Base-by-base conservation (phyloP, 2,329 filamentous ascomycete genomes). In the Fonsecaea nubica region DNA sequence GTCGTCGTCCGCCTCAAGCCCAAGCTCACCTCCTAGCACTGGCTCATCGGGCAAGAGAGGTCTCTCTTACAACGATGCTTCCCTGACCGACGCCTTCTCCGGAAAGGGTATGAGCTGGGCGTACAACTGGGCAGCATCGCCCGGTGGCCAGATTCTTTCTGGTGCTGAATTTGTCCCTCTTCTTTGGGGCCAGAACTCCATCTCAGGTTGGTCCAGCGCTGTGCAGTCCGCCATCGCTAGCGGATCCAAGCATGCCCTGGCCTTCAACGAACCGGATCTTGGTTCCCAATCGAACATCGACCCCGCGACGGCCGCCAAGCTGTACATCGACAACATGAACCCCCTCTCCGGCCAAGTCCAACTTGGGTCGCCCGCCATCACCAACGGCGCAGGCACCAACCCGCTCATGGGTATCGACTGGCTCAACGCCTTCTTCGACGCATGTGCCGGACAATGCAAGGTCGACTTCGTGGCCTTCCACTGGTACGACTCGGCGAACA, bases 181-280 rank as follows among this genome's bases (percentile, higher is more conserved):
- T 77, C 77, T 82, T 65, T 82, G 80, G 80, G 73, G 71, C 13
- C n/a, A 69, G 13, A 77, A 77, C 60, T 74, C 76, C 69, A 76
- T 80, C 67, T 68, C 65, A 36, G 71, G 66, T 57, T 82, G 79
- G 79, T 55, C 72, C 30, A 61, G 72, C 9, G 75, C 75, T 57
- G 71, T 57, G 6, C 57, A 64, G 0, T 61, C 66, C 0, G 75
- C 79, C 63, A 71, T 76, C 38, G 73, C 73, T 7, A 74, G 75
- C 25, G 74, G 81, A 9, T 71, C 73, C 35, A 73, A 69, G 32
- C 77, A 80, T 66, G 74, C 81, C 38, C 70, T 83, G 54, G 77
- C 76, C 40, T 82, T 83, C 76, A 83, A 83, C 74, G 81, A 83
- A 70, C 81, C 81, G 32, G 81, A 83, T 69, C 73, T 75, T 9